Conservation (phyloP, 2,329 filamentous ascomycete species). For the Hypomyces perniciosus region DNA sequence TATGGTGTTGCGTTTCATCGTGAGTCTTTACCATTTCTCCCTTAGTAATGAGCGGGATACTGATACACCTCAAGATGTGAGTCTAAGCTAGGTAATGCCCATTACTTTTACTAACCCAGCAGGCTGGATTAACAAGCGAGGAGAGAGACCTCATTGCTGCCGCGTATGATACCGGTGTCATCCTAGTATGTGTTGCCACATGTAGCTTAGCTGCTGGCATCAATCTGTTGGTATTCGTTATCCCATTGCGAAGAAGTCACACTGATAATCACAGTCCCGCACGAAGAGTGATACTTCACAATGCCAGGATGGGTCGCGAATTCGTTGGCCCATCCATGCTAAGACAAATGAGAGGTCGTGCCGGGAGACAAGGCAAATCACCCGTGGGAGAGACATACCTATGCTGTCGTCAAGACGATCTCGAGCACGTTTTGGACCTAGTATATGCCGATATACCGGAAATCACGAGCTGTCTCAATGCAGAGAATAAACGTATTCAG, state of each 20-base stretch:
- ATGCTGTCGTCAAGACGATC: slow-evolving; percentile 62
- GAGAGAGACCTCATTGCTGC: slow-evolving; percentile 66
- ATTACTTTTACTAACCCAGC: slow-evolving; percentile 17
- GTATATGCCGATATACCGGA: slow-evolving; percentile 67
- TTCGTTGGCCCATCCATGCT: slow-evolving; percentile 74
- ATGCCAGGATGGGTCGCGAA: slow-evolving; percentile 69
- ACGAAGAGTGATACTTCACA: slow-evolving; percentile 68
- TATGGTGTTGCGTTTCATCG: slow-evolving; percentile 70
- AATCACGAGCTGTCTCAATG: slow-evolving; percentile 61
- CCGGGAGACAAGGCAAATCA: slow-evolving; percentile 72
- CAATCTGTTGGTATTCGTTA: slow-evolving; percentile 46
- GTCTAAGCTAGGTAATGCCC: slow-evolving; percentile 1
- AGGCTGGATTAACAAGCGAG: slow-evolving; percentile 66
- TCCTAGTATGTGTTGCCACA: slow-evolving; percentile 70
- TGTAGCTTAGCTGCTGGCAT: slow-evolving; percentile 80
- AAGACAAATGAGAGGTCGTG: slow-evolving; percentile 73
- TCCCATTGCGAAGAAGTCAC: not conserved
- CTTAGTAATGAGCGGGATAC: not conserved
- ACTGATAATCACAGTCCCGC: slow-evolving; percentile 41
- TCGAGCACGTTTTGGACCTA: slow-evolving; percentile 63
- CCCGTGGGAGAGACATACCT: slow-evolving; percentile 72
- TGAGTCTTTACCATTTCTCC: slow-evolving; percentile 30
- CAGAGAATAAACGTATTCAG: slow-evolving; percentile 62
- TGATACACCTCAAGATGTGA: slow-evolving; percentile 30
- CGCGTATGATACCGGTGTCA: slow-evolving; percentile 61